Conservation (phyloP, 2,329 filamentous ascomycete species). For the Verticillium albo-atrum region DNA sequence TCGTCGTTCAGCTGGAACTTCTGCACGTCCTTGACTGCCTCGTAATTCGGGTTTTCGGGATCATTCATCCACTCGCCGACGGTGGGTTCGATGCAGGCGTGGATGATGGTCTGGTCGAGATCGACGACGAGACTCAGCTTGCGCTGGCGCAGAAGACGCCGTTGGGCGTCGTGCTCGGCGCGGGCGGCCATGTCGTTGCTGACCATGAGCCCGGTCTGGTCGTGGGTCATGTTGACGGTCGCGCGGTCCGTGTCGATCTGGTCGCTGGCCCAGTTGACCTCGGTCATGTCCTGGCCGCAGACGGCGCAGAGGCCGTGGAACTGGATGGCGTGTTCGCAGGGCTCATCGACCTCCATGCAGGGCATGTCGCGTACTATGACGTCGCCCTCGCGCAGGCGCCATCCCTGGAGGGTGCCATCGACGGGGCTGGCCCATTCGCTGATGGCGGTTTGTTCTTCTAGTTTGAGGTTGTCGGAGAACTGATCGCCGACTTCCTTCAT, state of each 20-base stretch:
- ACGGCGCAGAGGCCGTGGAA: conserved; percentile 86
- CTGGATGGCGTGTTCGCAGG: conserved; percentile 86
- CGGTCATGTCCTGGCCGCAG: conserved; percentile 95
- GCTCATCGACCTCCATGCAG: conserved; percentile 78
- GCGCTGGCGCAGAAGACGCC: conserved; percentile 70
- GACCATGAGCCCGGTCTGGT: conserved; percentile 81
- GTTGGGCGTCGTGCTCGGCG: conserved; percentile 82
- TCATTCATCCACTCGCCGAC: conserved; percentile 94
- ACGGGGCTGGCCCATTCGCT: conserved; percentile 78
- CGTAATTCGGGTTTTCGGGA: conserved; percentile 82
- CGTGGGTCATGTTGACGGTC: conserved; percentile 91
- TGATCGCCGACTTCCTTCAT: conserved; percentile 70
- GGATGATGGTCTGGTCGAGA: conserved; percentile 96
- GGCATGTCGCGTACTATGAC: conserved; percentile 54
- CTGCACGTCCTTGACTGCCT: conserved; percentile 82
- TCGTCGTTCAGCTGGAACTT: conserved; percentile 89
- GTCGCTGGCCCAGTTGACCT: conserved; percentile 79
- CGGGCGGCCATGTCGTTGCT: conserved; percentile 75
- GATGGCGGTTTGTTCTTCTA: conserved; percentile 64
- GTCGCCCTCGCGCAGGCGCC: conserved; percentile 68
- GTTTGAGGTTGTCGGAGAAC: conserved; percentile 53
- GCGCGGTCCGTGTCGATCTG: conserved; percentile 77
- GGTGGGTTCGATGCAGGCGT: conserved; percentile 94
- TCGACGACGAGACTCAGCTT: conserved; percentile 95
- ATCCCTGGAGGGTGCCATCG: conserved; percentile 73